Evolutionary conservation across 1,284 basidiomycete genomes (phyloP), one percentile per base, ranked within the genome.

Genomic region (Hortiboletus rubellus): DNA sequence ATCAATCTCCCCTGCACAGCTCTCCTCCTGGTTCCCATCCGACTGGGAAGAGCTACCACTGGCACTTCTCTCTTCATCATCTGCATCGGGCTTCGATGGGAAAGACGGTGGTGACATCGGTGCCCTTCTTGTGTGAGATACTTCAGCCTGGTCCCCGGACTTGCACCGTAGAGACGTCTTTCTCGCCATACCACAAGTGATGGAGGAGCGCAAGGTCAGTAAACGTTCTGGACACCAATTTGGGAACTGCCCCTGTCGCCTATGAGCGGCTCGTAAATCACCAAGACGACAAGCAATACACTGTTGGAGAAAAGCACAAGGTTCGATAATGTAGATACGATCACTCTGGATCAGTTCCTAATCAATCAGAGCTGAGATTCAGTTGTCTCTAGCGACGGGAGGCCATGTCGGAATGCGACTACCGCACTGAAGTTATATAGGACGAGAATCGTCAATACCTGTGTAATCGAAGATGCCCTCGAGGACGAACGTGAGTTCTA

Each of bases 201-300:
- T n/a, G 41, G 33, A 37, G 30, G 34, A 48, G 36, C 8, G 6
- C 31, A 27, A 31, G n/a, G 12, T 36, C 9, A n/a, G 14, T 14
- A 46, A 43, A 37, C 38, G 14, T 59, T 45, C 27, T 1, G 22
- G 24, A 40, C 17, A 43, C 63, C 45, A 47, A 52, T 52, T 66
- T 50, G 15, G 59, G 54, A 50, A 54, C 27, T 9, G 6, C 46
- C 57, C 60, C 61, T 66, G 37, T 60, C 44, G 37, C 56, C 44
- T 37, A 9, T 12, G 30, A 45, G 6, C 17, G 17, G 36, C 36
- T 17, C 15, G 15, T 17, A 17, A 17, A 37, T 37, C 36, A 7
- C 15, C 6, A 37, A 1, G 15, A 37, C 36, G 7, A 37, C 36
- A 37, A 22, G 18, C 15, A n/a, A 47, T 24, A 47, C 17, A 45